These are phyloP conservation scores for Theobroma grandiflorum DNA, from an alignment of 441 rosid species.

Conservation along the genomic window DNA sequence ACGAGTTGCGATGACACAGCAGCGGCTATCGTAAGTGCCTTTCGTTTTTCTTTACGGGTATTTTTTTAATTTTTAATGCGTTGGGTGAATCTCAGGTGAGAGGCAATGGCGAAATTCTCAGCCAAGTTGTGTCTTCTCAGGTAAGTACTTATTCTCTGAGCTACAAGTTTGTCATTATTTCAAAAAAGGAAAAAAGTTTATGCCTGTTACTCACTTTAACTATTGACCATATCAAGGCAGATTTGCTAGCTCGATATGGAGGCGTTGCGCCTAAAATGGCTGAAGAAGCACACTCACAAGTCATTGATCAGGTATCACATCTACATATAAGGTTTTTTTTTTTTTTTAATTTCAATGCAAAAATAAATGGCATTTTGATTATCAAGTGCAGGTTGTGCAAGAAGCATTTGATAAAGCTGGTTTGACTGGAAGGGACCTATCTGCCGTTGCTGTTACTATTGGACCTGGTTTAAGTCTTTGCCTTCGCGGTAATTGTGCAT, in stretches of 20 bases:
- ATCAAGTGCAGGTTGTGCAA: constrained; percentile 72
- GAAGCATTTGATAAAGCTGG: constrained; percentile 80
- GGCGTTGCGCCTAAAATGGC: constrained; percentile 98
- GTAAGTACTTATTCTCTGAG: constrained; percentile 39
- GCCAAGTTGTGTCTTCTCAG: constrained; percentile 98
- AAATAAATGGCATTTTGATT: constrained; percentile 3
- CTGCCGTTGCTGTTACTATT: constrained; percentile 99
- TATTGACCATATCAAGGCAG: constrained; percentile 62
- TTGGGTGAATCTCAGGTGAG: constrained; percentile 57
- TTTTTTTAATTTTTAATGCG: constrained; percentile 9
- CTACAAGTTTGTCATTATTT: not conserved
- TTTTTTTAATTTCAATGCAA: not conserved
- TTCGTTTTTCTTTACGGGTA: not conserved
- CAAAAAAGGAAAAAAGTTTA: not conserved
- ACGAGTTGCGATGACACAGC: constrained; percentile 99
- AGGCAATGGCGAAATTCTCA: constrained; percentile 80
- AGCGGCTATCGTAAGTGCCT: constrained; percentile 79
- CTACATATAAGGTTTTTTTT: not conserved
- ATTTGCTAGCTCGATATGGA: constrained; percentile 81
- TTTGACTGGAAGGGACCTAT: constrained; percentile 68
- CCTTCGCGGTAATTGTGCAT: constrained; percentile 73
- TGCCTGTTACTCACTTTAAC: constrained; percentile 32
- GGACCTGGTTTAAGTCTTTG: constrained; percentile 98
- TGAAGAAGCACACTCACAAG: constrained; percentile 85
- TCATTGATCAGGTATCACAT: constrained; percentile 70